These are phyloP conservation scores for Casuarina equisetifolia DNA, from an alignment of 306 rosid species.

Conservation along the genomic window DNA sequence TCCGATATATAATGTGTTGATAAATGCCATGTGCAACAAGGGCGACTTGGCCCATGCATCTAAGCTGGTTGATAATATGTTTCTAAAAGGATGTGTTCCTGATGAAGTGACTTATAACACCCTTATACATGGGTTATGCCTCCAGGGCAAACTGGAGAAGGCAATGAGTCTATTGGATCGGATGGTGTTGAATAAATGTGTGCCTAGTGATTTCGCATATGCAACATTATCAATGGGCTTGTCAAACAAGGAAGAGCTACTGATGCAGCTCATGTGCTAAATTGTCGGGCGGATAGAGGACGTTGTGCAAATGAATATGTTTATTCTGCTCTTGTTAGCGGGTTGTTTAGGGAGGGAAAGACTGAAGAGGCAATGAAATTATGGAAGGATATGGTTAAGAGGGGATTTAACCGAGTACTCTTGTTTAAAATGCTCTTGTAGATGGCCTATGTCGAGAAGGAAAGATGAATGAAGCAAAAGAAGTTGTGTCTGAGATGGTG, in stretches of 20 bases:
- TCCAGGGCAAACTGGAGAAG: constrained; percentile 84
- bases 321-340: constrained; percentile 83
- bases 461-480: constrained; percentile 64
- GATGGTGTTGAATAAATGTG: constrained; percentile 66
- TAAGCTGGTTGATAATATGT: constrained; percentile 89
- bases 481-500: constrained; percentile 61
- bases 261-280: constrained; percentile 64
- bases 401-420: constrained; percentile 64
- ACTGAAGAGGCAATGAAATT: constrained; percentile 56
- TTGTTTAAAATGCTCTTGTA: constrained; percentile 69
- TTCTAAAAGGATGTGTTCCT: constrained; percentile 88
- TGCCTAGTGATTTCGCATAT: constrained; percentile 83
- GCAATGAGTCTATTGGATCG: constrained; percentile 66
- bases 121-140: constrained; percentile 79
- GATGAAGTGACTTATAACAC: constrained; percentile 82
- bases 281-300: constrained; percentile 75
- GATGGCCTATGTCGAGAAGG: constrained; percentile 89
- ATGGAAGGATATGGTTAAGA: constrained; percentile 74
- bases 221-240: constrained; percentile 81
- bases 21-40: constrained; percentile 71
- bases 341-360: constrained; percentile 82
- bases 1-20: constrained; percentile 72
- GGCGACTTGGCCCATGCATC: constrained; percentile 77
- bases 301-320: constrained; percentile 58
- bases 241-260: constrained; percentile 72